Base-by-base conservation (phyloP, 2,329 filamentous ascomycete species). In the Claviceps sp. region DNA sequence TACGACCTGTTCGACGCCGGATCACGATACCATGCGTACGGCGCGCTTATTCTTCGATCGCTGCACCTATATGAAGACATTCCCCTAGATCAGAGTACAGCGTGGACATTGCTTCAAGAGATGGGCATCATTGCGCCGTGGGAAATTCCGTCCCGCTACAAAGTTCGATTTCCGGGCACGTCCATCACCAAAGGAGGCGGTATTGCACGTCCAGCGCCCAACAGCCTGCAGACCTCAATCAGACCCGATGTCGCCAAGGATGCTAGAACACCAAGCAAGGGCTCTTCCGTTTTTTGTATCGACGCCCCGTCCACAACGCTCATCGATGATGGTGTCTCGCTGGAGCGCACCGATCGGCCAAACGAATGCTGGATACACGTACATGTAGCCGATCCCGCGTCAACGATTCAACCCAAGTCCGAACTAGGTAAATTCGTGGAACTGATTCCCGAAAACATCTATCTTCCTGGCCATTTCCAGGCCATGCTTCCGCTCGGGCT, bases 371-470 rank as follows among this genome's bases (percentile, higher is more conserved):
- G 87, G 87, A 71, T 91, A 34, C 86, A 89, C 60, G 68, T 88
- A 36, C 87, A 93, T 63, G 77, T 86, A 43, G 87, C 88, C 14
- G 88, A 93, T 60, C 86, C 86, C 8, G 83, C 84, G 2, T 86
- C 87, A 5, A 78, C 79, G 53, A 79, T 93, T 55, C 59, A 69
- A 20, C 77, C 79, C 17, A 70, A 78, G 22, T 79, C 80, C 39
- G 67, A 72, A 8, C 64, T 87, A 7, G 76, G 77, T 37, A 71
- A 76, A 54, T 78, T 79, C 59, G 80, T 86, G 45, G 75, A 82
- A 53, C 71, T 80, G 54, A 71, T 82, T 36, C 72, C 76, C 1
- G 69, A 79, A 58, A 80, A 76, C n/a, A 70, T 76, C 45, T 85
- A 83, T 56, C 69, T 83, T 17, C 71, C 77, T 3, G 79, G 80